phyloP scores from a whole-genome alignment of 331 rosid genomes.

The Spiraea crenata region DNA sequence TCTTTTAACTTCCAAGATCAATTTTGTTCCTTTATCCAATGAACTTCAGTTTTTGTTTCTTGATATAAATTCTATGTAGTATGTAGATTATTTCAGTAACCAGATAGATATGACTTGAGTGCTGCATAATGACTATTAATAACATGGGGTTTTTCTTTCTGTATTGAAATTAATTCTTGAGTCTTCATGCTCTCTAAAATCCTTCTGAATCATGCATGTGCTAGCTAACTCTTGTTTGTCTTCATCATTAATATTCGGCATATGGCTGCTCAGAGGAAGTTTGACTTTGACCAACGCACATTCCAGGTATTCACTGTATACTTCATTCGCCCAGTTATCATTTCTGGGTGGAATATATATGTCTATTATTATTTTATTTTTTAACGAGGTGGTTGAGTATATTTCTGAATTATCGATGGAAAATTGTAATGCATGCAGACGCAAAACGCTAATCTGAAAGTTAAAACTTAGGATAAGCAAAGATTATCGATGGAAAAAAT shows the following conservation, averaged over 20 bases:
- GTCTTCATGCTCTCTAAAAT: neutral
- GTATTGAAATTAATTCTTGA: too few species aligned
- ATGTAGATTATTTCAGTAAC: neutral
- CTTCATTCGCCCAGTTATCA: too few species aligned
- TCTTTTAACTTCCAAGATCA: neutral
- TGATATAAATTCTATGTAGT: neutral
- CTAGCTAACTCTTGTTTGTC: constrained; percentile 1
- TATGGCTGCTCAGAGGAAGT: constrained; percentile 5
- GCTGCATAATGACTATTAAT: too few species aligned
- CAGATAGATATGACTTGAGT: neutral
- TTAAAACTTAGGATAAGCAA: too few species aligned
- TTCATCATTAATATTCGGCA: neutral
- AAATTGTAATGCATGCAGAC: too few species aligned
- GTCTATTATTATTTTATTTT: too few species aligned
- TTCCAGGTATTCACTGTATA: too few species aligned
- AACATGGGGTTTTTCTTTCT: too few species aligned
- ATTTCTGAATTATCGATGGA: too few species aligned
- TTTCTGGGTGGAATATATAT: too few species aligned
- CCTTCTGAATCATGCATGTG: constrained; percentile 4
- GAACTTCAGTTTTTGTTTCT: constrained; percentile 6
- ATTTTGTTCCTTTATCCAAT: neutral
- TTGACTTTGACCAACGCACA: neutral
- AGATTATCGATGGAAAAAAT: neutral
- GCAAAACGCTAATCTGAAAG: too few species aligned
- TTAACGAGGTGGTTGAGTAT: too few species aligned